Evolutionary conservation across 129 eudicot species (phyloP).

Genomic region (Lonicera japonica): DNA sequence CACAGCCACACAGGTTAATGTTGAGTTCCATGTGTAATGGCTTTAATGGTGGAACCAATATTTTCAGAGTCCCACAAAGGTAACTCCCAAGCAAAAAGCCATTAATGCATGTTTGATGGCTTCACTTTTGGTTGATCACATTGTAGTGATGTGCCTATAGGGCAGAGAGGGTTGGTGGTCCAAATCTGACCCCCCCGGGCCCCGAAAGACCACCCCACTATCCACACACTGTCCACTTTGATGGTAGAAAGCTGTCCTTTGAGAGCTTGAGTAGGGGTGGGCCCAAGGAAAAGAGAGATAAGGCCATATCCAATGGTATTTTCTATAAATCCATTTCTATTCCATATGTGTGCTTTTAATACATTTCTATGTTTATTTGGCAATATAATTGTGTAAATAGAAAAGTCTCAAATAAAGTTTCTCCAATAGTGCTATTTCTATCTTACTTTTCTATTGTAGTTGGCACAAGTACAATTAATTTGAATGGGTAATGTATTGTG

Average conservation of each 20-base stretch:
- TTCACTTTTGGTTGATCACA: conserved; percentile 11
- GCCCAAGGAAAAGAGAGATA: conserved; percentile 17
- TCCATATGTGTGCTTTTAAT: too few species aligned
- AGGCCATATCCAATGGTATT: too few species aligned
- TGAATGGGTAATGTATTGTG: too few species aligned
- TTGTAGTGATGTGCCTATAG: conserved; percentile 13
- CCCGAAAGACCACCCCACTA: too few species aligned
- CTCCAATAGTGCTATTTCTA: too few species aligned
- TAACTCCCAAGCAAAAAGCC: conserved; percentile 19
- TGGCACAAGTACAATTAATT: too few species aligned
- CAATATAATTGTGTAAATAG: too few species aligned
- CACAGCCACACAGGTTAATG: background rate
- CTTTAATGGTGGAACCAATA: background rate
- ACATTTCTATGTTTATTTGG: too few species aligned
- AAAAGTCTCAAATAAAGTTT: too few species aligned
- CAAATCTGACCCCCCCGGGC: conserved; percentile 1
- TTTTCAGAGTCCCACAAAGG: conserved; percentile 2
- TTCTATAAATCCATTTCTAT: too few species aligned
- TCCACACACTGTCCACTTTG: conserved; percentile 6
- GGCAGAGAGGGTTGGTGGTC: conserved; percentile 7
- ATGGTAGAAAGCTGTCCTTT: conserved; percentile 15
- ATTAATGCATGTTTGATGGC: conserved; percentile 13
- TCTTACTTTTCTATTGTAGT: too few species aligned
- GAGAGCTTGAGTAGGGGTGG: conserved; percentile 2
- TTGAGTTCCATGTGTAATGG: background rate